phyloP scores from a whole-genome alignment of 805 yeast species.

The Nakazawaea molendinolei region DNA sequence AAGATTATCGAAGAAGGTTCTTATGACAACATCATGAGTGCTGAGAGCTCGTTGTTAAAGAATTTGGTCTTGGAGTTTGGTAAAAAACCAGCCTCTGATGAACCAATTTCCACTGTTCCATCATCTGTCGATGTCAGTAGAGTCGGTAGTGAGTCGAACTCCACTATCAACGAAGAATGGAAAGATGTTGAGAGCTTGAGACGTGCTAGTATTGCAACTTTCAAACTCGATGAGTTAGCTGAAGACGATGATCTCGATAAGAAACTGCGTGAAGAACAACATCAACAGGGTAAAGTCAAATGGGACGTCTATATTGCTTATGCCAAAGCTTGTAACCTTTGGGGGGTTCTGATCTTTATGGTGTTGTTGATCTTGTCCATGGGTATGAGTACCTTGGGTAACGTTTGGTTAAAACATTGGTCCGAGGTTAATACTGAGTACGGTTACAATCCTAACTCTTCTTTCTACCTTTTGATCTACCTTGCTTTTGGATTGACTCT shows the following conservation, averaged over 20 bases:
- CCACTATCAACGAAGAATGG: conserved; percentile 21
- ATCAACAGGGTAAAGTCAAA: conserved; percentile 90
- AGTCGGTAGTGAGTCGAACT: conserved; percentile 17
- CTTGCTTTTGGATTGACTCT: conserved; percentile 66
- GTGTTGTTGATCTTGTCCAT: conserved; percentile 50
- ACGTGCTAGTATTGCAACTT: conserved; percentile 57
- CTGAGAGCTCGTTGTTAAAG: conserved; percentile 41
- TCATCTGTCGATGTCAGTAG: conserved; percentile 15
- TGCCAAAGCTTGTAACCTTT: conserved; percentile 80
- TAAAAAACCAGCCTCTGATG: conserved; percentile 26
- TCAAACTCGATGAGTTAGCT: conserved; percentile 31
- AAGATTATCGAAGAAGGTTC: conserved; percentile 61
- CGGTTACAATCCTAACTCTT: conserved; percentile 70
- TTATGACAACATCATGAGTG: conserved; percentile 42
- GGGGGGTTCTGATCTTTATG: conserved; percentile 53
- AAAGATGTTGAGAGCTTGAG: conserved; percentile 37
- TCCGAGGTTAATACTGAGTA: conserved; percentile 69
- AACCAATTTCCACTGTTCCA: conserved; percentile 14
- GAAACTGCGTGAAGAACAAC: conserved; percentile 56
- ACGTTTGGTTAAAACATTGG: conserved; percentile 67
- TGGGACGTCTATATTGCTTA: conserved; percentile 80
- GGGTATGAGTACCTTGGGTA: conserved; percentile 36
- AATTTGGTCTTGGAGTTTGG: conserved; percentile 61
- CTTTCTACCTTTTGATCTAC: conserved; percentile 68
- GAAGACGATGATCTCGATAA: conserved; percentile 32